These are phyloP conservation scores for Paraphaeosphaeria minitans DNA, from an alignment of 2,329 filamentous ascomycete species.

Conservation along the genomic window DNA sequence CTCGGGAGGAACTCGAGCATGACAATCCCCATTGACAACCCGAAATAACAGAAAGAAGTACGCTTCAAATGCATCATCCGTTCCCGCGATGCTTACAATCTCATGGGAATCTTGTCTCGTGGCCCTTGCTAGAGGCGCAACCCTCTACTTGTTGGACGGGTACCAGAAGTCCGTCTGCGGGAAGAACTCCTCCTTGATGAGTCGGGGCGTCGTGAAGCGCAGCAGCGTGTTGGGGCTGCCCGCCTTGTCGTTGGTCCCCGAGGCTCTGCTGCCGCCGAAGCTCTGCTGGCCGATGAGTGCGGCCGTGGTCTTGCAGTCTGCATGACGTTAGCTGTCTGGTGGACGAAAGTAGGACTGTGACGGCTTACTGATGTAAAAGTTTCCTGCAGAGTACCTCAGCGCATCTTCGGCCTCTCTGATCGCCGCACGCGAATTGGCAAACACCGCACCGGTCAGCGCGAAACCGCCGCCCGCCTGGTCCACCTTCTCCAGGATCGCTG, in stretches of 20 bases:
- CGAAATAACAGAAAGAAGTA: not conserved
- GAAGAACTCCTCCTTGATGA: conserved; percentile 61
- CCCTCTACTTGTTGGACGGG: conserved; percentile 51
- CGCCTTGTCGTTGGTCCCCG: conserved; percentile 62
- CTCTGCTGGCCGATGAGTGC: conserved; percentile 54
- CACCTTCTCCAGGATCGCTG: conserved; percentile 60
- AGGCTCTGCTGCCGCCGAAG: conserved; percentile 58
- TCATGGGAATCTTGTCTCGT: not conserved
- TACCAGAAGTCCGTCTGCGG: conserved; percentile 54
- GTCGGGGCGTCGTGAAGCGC: conserved; percentile 59
- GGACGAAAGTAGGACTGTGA: no score
- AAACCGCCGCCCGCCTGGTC: conserved; percentile 71
- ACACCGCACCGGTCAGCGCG: conserved; percentile 75
- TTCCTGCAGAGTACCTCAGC: conserved; percentile 73
- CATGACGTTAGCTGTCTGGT: conserved; percentile 17
- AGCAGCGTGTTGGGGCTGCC: conserved; percentile 56
- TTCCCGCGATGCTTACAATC: not conserved
- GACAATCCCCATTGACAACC: not conserved
- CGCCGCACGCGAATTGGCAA: conserved; percentile 69
- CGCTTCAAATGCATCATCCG: not conserved
- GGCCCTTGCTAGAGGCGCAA: not conserved
- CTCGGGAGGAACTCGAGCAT: not conserved
- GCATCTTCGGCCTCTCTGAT: conserved; percentile 71
- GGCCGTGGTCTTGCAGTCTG: conserved; percentile 37
- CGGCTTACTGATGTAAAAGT: conserved; percentile 73